Conservation (phyloP, 2,329 filamentous ascomycete genomes). For the Pezicula rhizophila region DNA sequence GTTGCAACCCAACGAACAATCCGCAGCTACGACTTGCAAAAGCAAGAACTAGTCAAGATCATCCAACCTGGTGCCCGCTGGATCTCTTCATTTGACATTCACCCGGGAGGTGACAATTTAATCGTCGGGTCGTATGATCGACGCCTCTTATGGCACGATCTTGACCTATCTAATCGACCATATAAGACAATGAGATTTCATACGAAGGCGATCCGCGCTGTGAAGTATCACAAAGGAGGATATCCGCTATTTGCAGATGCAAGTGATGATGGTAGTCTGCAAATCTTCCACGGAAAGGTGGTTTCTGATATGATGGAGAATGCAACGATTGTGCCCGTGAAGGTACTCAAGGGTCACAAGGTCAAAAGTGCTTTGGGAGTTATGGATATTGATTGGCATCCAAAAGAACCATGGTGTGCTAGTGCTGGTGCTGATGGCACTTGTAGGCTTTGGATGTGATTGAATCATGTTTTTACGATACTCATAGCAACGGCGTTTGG, state of each 20-base stretch:
- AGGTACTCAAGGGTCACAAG: slow-evolving; percentile 86
- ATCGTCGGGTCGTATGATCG: slow-evolving; percentile 94
- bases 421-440: slow-evolving; percentile 93
- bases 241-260: slow-evolving; percentile 89
- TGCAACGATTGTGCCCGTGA: slow-evolving; percentile 90
- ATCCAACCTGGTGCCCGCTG: slow-evolving; percentile 88
- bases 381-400: slow-evolving; percentile 94
- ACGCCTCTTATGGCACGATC: slow-evolving; percentile 90
- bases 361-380: slow-evolving; percentile 83
- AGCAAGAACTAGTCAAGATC: slow-evolving; percentile 87
- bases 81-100: slow-evolving; percentile 92
- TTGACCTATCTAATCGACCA: slow-evolving; percentile 82
- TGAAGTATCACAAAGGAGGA: slow-evolving; percentile 75
- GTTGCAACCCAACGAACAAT: slow-evolving; percentile 92
- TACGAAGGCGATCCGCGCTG: slow-evolving; percentile 80
- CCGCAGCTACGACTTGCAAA: slow-evolving; percentile 87
- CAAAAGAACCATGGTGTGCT: slow-evolving; percentile 86
- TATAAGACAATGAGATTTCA: slow-evolving; percentile 98
- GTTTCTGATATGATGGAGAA: slow-evolving; percentile 94
- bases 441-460: slow-evolving; percentile 76
- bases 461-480: slow-evolving; percentile 7
- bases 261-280: slow-evolving; percentile 87
- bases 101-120: slow-evolving; percentile 87
- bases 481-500: slow-evolving; percentile 15
- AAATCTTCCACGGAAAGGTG: slow-evolving; percentile 96